A percentile compares a stretch with the other conserved stretches of the same genome.
phyloP scores from a whole-genome alignment of 208 protist genomes.

The Leishmania lainsoni region DNA sequence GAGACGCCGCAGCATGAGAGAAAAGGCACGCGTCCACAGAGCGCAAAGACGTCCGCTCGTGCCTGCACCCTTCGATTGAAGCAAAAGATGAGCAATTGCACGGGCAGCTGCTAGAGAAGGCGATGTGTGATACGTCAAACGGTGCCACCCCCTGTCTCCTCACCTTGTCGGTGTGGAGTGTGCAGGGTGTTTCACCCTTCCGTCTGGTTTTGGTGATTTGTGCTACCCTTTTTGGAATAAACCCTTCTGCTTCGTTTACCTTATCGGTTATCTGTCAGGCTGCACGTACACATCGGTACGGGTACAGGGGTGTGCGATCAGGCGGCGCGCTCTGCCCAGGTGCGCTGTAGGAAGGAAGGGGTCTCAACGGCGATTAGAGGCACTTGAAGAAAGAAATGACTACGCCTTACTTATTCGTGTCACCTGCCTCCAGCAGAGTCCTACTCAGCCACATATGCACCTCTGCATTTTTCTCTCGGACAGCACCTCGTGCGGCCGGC shows the following conservation, averaged over 20 bases:
- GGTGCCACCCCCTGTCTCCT: not conserved
- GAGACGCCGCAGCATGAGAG: not conserved
- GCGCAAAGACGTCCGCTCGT: not conserved
- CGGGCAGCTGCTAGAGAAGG: not conserved
- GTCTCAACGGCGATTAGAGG: not conserved
- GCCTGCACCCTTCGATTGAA: not conserved
- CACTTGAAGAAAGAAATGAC: not conserved
- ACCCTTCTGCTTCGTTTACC: not conserved
- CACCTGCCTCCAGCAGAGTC: not conserved
- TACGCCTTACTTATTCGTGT: not conserved
- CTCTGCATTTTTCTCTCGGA: not conserved
- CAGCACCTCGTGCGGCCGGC: not conserved
- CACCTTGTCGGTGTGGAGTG: not conserved
- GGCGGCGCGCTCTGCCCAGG: not conserved
- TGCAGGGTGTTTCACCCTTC: not conserved
- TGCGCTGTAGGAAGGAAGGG: not conserved
- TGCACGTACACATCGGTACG: not conserved
- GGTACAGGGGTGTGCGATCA: not conserved
- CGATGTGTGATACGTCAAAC: not conserved
- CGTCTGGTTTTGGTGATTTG: not conserved
- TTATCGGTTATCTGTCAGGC: conserved; percentile 11
- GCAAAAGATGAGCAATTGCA: not conserved
- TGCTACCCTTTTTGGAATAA: not conserved
- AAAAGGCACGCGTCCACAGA: not conserved
- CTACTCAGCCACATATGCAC: not conserved